Conservation (phyloP, 2,329 filamentous ascomycete species). For the Talaromyces sp. region DNA sequence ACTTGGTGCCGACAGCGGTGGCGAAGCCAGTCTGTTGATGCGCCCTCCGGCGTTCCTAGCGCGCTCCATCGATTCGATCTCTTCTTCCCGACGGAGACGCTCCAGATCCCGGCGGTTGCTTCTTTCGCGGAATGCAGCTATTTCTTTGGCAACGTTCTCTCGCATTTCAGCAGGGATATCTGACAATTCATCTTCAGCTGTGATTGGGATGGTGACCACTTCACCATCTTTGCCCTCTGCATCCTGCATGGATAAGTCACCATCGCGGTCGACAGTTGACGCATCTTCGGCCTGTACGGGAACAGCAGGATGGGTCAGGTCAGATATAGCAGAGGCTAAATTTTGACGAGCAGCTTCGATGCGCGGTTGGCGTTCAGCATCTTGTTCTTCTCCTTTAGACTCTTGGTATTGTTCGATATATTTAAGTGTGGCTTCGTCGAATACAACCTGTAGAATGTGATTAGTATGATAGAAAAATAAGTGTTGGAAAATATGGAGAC, state of each 20-base stretch:
- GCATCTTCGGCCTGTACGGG: slow-evolving; percentile 40
- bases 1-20: slow-evolving; percentile 56
- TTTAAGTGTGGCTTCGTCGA: slow-evolving; percentile 76
- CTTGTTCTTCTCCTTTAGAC: slow-evolving; percentile 57
- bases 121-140: slow-evolving; percentile 86
- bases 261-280: slow-evolving; percentile 54
- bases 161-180: slow-evolving; percentile 96
- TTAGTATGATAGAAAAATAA: not conserved
- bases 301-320: slow-evolving; percentile 63
- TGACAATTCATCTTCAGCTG: slow-evolving; percentile 84
- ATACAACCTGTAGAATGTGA: slow-evolving; percentile 45
- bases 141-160: slow-evolving; percentile 88
- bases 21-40: slow-evolving; percentile 64
- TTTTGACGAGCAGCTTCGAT: slow-evolving; percentile 63
- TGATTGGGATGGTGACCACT: slow-evolving; percentile 81
- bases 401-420: slow-evolving; percentile 80
- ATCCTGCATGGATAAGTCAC: slow-evolving; percentile 66
- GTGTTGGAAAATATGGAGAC: not conserved
- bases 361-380: slow-evolving; percentile 58
- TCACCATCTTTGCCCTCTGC: slow-evolving; percentile 54
- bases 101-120: slow-evolving; percentile 86
- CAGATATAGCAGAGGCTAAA: slow-evolving; percentile 62
- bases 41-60: slow-evolving; percentile 60
- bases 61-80: slow-evolving; percentile 81
- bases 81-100: slow-evolving; percentile 79